Conservation (phyloP, 2,329 filamentous ascomycete species). For the Venturia aucupariae region DNA sequence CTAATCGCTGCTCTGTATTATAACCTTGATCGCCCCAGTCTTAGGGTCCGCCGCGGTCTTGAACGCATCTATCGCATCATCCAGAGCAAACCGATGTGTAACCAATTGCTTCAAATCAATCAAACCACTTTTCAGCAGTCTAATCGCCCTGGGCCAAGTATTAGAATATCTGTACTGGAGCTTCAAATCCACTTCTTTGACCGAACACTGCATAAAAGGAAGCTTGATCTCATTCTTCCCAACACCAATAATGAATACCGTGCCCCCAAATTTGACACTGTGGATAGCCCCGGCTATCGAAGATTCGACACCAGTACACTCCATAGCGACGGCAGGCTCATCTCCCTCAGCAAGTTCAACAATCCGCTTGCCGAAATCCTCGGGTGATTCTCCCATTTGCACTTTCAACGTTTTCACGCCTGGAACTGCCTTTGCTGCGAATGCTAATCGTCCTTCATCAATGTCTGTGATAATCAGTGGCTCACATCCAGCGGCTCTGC, state of each 20-base stretch:
- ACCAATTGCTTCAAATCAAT: slow-evolving; percentile 74
- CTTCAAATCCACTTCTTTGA: slow-evolving; percentile 86
- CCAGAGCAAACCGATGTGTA: slow-evolving; percentile 76
- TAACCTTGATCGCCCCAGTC: slow-evolving; percentile 95
- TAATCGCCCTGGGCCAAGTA: slow-evolving; percentile 90
- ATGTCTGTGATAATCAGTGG: slow-evolving; percentile 94
- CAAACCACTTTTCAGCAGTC: slow-evolving; percentile 74
- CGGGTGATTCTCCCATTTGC: slow-evolving; percentile 50
- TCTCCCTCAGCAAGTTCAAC: slow-evolving; percentile 65
- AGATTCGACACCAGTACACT: slow-evolving; percentile 92
- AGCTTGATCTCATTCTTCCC: slow-evolving; percentile 93
- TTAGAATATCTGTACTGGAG: slow-evolving; percentile 97
- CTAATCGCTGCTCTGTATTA: slow-evolving; percentile 61
- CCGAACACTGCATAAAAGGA: slow-evolving; percentile 88
- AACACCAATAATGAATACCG: slow-evolving; percentile 93
- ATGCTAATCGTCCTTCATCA: slow-evolving; percentile 72
- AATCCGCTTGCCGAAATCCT: slow-evolving; percentile 62
- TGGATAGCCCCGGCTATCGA: slow-evolving; percentile 80
- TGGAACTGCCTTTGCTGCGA: slow-evolving; percentile 76
- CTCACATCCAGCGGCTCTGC: slow-evolving; percentile 75
- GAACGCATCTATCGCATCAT: slow-evolving; percentile 84
- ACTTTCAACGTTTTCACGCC: slow-evolving; percentile 74
- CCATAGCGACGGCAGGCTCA: slow-evolving; percentile 73
- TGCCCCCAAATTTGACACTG: slow-evolving; percentile 87
- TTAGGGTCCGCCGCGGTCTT: slow-evolving; percentile 78